Percentiles rank a stretch among this genome's conserved stretches.
phyloP scores from a whole-genome alignment of 257 asterid genomes.

The Solanum virginianum region DNA sequence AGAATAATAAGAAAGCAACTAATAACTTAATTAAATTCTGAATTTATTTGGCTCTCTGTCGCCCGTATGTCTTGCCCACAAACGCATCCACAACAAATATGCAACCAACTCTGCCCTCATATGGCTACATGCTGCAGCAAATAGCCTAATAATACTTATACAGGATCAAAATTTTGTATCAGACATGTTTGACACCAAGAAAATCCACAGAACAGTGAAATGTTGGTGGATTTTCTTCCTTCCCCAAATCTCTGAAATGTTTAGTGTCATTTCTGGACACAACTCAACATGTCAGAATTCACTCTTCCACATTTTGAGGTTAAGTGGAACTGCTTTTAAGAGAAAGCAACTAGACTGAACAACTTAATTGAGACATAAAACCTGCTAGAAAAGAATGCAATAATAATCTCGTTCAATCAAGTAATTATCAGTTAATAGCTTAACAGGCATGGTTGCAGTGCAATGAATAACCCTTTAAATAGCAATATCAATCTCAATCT shows the following conservation, averaged over 20 bases:
- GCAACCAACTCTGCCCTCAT: too few relatives aligned
- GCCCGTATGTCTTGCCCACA: too few relatives aligned
- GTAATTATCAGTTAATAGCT: neutral
- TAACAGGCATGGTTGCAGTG: too few relatives aligned
- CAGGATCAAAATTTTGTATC: neutral
- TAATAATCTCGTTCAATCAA: neutral
- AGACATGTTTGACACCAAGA: neutral
- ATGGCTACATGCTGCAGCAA: too few relatives aligned
- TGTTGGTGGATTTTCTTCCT: too few relatives aligned
- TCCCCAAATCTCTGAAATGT: neutral
- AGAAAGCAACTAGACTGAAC: neutral
- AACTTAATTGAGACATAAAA: neutral
- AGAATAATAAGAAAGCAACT: too few relatives aligned
- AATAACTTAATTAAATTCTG: too few relatives aligned
- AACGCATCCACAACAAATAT: too few relatives aligned
- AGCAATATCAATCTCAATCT: too few relatives aligned
- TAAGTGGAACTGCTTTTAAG: neutral
- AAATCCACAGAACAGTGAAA: too few relatives aligned
- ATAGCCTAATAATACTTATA: too few relatives aligned
- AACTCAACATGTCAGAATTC: neutral
- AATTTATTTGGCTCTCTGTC: too few relatives aligned
- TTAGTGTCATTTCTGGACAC: neutral
- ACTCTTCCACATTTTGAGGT: neutral
- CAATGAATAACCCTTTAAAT: neutral
- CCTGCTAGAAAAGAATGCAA: neutral